Evolutionary conservation across 1,284 basidiomycete species (phyloP), one percentile per base, ranked within the genome.

Genomic region (Lentinula novae-zelandiae): DNA sequence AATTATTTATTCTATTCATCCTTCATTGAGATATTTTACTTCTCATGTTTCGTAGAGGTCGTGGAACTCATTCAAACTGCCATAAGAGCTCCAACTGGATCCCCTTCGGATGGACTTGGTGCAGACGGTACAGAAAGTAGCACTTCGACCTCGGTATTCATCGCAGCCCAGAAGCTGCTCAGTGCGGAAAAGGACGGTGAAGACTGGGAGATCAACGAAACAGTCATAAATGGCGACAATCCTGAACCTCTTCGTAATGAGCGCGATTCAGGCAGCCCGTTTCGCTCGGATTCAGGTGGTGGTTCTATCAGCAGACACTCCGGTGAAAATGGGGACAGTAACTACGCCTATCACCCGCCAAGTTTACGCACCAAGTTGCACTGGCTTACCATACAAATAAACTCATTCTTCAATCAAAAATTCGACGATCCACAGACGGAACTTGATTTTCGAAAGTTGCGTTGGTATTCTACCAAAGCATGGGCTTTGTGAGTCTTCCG

Each of bases 401-500:
- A 20, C 38, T 31, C n/a, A 3, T 71, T 70, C 40, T 71, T 71
- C 55, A 60, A 65, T 44, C 67, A 68, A 9, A 57, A 57, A n/a
- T 66, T 71, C 42, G 64, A 64, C 6, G 66, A 69, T 17, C 48
- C 58, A 20, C 60, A 66, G 10, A 62, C 62, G 22, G 66, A 68
- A 57, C 56, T 58, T 20, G 69, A 64, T 34, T 67, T 62, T 55
- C 67, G 66, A 53, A 68, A 63, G 38, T 62, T 65, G 48, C 57
- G 15, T 44, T 72, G 71, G 71, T 68, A 71, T 63, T 66, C 67
- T 1, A 64, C 57, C 49, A 72, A 71, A 59, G 53, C 65, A 13
- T 57, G 64, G 42, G 67, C 69, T 22, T 67, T 68, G 68, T 70
- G 33, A 54, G 69, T 65, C 15, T 50, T 42, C 3, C 27, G 48